phyloP scores from a whole-genome alignment of 495 filamentous ascomycete species.

The Niebla homalea region DNA sequence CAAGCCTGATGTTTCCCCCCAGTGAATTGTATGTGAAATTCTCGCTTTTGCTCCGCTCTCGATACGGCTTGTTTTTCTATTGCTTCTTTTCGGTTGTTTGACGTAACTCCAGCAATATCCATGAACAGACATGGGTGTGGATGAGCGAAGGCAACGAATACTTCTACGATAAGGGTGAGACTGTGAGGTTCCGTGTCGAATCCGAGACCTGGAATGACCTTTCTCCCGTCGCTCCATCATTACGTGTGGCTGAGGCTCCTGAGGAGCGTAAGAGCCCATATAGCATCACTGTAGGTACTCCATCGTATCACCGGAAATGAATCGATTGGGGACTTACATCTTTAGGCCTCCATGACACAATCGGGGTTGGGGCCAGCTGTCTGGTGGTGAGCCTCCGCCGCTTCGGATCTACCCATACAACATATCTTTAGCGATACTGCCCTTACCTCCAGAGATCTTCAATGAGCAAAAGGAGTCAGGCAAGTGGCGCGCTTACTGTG shows the following conservation, averaged over 20 bases:
- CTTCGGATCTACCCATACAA: no score
- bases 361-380: slow-evolving; percentile 34
- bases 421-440: no score
- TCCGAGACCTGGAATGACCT: slow-evolving; percentile 82
- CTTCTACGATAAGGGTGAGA: slow-evolving; percentile 79
- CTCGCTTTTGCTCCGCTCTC: not conserved
- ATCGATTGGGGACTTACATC: not conserved
- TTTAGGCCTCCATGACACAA: slow-evolving; percentile 41
- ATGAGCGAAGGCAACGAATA: slow-evolving; percentile 52
- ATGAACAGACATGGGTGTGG: slow-evolving; percentile 73
- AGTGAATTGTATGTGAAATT: slow-evolving; percentile 50
- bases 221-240: slow-evolving; percentile 50
- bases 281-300: slow-evolving; percentile 44
- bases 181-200: slow-evolving; percentile 71
- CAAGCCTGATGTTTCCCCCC: slow-evolving; percentile 53
- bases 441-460: no score
- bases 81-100: not conserved
- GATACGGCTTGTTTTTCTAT: not conserved
- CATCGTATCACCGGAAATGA: not conserved
- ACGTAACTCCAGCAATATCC: slow-evolving; percentile 17
- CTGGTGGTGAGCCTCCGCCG: slow-evolving; percentile 29
- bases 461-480: no score
- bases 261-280: slow-evolving; percentile 49
- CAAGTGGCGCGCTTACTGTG: no score
- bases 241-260: slow-evolving; percentile 34